phyloP scores from a whole-genome alignment of 2,329 filamentous ascomycete species.

The Trichoderma harzianum region DNA sequence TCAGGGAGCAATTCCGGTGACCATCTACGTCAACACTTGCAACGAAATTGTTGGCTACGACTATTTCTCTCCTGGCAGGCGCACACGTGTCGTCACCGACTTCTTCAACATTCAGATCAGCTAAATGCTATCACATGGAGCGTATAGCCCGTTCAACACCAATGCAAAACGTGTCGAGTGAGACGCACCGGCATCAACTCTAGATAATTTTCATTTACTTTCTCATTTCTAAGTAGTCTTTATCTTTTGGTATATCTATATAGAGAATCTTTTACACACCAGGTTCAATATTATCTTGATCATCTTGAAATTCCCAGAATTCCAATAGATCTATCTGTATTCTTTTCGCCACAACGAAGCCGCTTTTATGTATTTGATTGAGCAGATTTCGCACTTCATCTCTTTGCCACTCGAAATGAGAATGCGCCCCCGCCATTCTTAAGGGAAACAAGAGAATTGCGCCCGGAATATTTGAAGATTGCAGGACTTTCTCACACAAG shows the following conservation, averaged over 20 bases:
- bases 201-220: background rate
- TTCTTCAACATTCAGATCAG: constrained; percentile 30
- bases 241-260: background rate
- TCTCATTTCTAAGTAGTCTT: background rate
- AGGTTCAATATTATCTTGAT: background rate
- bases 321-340: constrained; percentile 24
- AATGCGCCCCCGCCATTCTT: constrained; percentile 24
- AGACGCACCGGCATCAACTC: background rate
- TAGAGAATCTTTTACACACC: background rate
- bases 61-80: constrained; percentile 29
- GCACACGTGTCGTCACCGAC: constrained; percentile 30
- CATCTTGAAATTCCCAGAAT: constrained; percentile 21
- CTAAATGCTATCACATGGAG: background rate
- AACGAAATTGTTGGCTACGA: constrained; percentile 36
- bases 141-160: background rate
- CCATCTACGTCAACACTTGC: constrained; percentile 34
- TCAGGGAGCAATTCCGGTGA: constrained; percentile 33
- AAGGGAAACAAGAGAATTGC: constrained; percentile 25
- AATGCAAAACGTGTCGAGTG: too few relatives aligned
- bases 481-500: background rate
- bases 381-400: constrained; percentile 5
- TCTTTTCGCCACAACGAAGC: constrained; percentile 26
- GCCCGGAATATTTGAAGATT: constrained; percentile 21
- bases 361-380: constrained; percentile 19
- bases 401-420: background rate